Conservation (phyloP, 2,329 filamentous ascomycete species). For the Penicillium oxalicum region DNA sequence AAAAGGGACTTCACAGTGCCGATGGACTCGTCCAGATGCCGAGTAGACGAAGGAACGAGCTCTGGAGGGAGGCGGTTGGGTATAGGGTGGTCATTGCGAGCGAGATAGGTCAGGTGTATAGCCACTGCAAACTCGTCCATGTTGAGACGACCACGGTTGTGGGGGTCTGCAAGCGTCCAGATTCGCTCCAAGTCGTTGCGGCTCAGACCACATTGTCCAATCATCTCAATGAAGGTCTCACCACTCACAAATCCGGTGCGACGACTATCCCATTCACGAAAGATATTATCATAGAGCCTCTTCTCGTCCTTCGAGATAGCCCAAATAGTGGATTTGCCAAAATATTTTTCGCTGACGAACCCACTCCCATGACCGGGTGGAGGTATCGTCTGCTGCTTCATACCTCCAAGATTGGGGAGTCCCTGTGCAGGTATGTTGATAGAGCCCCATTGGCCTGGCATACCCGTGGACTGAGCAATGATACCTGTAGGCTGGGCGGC, state of each 20-base stretch:
- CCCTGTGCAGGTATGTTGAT: conserved; percentile 88
- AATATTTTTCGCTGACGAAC: conserved; percentile 79
- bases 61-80: conserved; percentile 83
- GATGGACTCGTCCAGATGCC: conserved; percentile 88
- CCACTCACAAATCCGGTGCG: conserved; percentile 88
- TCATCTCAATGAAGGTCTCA: conserved; percentile 90
- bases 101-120: conserved; percentile 98
- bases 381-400: conserved; percentile 95
- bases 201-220: conserved; percentile 89
- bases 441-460: conserved; percentile 94
- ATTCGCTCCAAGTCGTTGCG: conserved; percentile 85
- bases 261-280: conserved; percentile 94
- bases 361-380: conserved; percentile 82
- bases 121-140: conserved; percentile 96
- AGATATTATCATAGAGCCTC: conserved; percentile 89
- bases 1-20: conserved; percentile 87
- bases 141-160: conserved; percentile 89
- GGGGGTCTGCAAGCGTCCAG: conserved; percentile 90
- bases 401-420: conserved; percentile 84
- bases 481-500: conserved; percentile 85
- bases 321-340: conserved; percentile 95
- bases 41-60: conserved; percentile 86
- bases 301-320: conserved; percentile 99
- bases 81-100: conserved; percentile 90
- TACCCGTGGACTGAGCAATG: conserved; percentile 89